Conservation (phyloP, 352 stramenopile species). For the Globisporangium paddicum region DNA sequence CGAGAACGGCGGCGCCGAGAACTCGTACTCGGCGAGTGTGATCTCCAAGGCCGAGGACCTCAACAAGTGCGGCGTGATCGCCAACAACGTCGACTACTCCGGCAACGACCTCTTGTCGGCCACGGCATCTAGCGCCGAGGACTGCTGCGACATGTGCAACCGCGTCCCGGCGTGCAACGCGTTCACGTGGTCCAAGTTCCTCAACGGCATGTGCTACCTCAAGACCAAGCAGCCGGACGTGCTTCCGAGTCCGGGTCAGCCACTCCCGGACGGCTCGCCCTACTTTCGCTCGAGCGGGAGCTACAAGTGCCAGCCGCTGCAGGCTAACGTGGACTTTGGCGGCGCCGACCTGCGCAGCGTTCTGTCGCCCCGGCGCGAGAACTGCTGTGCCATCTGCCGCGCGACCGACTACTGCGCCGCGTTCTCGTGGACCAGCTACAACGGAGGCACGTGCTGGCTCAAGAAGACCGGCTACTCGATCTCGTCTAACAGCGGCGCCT, state of each 20-base stretch:
- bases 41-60: neutral
- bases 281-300: neutral
- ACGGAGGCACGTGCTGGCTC: constrained; percentile 9
- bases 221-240: constrained; percentile 17
- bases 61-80: constrained; percentile 1
- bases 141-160: constrained; percentile 22
- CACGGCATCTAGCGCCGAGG: constrained; percentile 19
- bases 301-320: constrained; percentile 8
- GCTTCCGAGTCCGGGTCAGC: neutral
- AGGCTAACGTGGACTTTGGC: neutral
- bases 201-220: constrained; percentile 44
- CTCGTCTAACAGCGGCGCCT: too few relatives aligned
- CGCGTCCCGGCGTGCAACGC: constrained; percentile 20
- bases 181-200: constrained; percentile 46
- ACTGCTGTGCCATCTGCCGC: constrained; percentile 9
- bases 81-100: constrained; percentile 18
- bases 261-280: neutral
- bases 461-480: neutral
- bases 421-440: constrained; percentile 8
- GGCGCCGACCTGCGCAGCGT: neutral
- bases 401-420: neutral
- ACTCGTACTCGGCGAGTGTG: neutral
- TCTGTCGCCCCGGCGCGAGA: neutral
- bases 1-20: neutral
- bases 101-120: constrained; percentile 20